Conservation (phyloP, 2,329 filamentous ascomycete species). For the Colletotrichum destructivum region DNA sequence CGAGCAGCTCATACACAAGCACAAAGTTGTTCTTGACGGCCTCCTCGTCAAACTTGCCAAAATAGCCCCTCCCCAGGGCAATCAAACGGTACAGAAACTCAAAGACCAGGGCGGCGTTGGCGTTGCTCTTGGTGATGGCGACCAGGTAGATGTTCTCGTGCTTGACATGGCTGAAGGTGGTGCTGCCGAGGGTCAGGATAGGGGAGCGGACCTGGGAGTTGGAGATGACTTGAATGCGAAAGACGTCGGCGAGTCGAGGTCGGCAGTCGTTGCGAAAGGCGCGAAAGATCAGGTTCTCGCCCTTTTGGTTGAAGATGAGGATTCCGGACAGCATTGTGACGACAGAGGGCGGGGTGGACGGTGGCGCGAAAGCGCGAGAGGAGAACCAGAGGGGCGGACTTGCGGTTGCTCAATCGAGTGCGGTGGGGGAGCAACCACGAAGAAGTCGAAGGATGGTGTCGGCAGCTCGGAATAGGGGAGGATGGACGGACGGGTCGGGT, state of each 20-base stretch:
- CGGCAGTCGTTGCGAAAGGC: constrained; percentile 99
- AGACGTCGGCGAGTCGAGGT: constrained; percentile 96
- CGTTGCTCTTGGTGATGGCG: constrained; percentile 98
- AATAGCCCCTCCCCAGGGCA: constrained; percentile 92
- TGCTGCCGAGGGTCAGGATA: constrained; percentile 96
- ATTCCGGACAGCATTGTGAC: constrained; percentile 92
- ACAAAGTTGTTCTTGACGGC: constrained; percentile 99
- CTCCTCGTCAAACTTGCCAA: constrained; percentile 99
- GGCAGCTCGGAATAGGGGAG: not conserved
- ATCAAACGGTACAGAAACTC: constrained; percentile 97
- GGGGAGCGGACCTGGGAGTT: constrained; percentile 98
- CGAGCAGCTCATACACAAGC: constrained; percentile 95
- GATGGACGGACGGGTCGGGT: too few relatives aligned
- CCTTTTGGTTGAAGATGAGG: constrained; percentile 99
- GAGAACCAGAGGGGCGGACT: not conserved
- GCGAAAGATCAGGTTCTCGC: constrained; percentile 99
- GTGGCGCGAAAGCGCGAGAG: not conserved
- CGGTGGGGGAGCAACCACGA: not conserved
- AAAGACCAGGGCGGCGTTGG: constrained; percentile 97
- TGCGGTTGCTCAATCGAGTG: not conserved
- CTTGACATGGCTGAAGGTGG: constrained; percentile 99
- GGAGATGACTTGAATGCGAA: constrained; percentile 99
- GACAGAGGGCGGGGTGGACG: not conserved
- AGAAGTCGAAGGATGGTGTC: not conserved
- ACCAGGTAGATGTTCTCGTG: constrained; percentile 99